Conservation (phyloP, 202 grass and related monocot species). For the Carex sylvatica region DNA sequence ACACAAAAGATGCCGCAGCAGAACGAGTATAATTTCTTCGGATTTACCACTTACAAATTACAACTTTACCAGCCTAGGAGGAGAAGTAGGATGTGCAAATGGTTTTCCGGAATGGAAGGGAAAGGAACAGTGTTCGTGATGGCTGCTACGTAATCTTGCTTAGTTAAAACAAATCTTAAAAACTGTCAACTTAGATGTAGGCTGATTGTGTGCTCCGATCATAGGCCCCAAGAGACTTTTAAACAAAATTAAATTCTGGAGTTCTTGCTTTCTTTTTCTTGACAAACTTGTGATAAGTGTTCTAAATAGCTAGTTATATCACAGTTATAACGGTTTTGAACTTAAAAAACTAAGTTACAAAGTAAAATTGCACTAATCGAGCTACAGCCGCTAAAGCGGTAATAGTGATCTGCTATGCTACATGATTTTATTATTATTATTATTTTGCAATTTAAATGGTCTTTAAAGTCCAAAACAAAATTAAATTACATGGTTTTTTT, state of each 20-base stretch:
- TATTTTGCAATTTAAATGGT: too few species aligned
- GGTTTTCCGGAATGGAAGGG: constrained; percentile 16
- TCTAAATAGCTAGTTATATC: too few species aligned
- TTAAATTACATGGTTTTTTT: too few species aligned
- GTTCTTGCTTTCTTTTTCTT: background rate
- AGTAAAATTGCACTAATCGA: too few species aligned
- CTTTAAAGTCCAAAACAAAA: too few species aligned
- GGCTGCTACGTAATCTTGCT: constrained; percentile 23
- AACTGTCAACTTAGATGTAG: constrained; percentile 1
- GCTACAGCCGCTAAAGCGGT: too few species aligned
- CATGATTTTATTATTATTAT: too few species aligned
- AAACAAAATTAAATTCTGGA: background rate
- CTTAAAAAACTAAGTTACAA: too few species aligned
- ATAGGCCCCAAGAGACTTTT: background rate
- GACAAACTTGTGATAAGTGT: background rate
- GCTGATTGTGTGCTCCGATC: background rate
- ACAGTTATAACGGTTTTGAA: too few species aligned
- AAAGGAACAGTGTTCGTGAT: constrained; percentile 19
- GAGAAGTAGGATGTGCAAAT: background rate
- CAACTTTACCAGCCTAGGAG: background rate
- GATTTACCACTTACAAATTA: background rate
- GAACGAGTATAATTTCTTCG: background rate
- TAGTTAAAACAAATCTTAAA: constrained; percentile 18
- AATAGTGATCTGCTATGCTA: too few species aligned
- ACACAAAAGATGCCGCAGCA: background rate